A percentile compares a stretch with the other conserved stretches of the same genome.
phyloP scores from a whole-genome alignment of 352 stramenopile species.

The Pythium folliculosum region DNA sequence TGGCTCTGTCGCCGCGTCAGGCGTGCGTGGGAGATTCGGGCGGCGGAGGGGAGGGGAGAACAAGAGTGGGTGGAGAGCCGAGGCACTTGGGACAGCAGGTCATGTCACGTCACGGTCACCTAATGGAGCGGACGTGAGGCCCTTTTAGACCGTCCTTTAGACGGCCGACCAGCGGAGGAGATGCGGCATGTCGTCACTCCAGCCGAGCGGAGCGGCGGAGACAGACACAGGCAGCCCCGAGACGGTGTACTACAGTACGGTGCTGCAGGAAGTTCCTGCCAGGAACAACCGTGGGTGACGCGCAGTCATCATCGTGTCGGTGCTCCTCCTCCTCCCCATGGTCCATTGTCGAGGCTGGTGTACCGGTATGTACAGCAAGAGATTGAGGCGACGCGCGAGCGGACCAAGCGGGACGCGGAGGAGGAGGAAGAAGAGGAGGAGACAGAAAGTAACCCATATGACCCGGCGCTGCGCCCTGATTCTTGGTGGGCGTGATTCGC shows the following conservation, averaged over 20 bases:
- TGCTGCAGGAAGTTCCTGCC: too few species aligned
- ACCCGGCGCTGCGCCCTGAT: slow-evolving; percentile 4
- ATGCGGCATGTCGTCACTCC: too few species aligned
- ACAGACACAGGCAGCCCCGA: too few species aligned
- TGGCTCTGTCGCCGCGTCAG: neutral
- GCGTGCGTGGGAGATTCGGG: neutral
- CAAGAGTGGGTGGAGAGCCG: too few species aligned
- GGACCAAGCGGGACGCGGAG: neutral
- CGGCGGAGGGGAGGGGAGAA: too few species aligned
- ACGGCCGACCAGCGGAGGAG: neutral
- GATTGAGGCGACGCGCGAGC: too few species aligned
- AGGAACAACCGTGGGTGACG: slow-evolving; percentile 7
- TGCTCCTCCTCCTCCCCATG: neutral
- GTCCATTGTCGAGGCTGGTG: neutral
- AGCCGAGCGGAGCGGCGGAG: too few species aligned
- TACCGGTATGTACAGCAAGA: too few species aligned
- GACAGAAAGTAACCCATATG: slow-evolving; percentile 14
- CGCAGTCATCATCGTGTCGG: slow-evolving; percentile 5
- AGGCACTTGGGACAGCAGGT: neutral
- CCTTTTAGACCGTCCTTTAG: too few species aligned
- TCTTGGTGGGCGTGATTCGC: neutral
- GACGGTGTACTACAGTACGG: too few species aligned
- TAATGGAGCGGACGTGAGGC: neutral
- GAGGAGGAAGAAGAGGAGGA: neutral
- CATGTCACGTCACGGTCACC: neutral